phyloP scores from a whole-genome alignment of 2,329 filamentous ascomycete species.

The Nothophaeocryptopus gaeumannii region DNA sequence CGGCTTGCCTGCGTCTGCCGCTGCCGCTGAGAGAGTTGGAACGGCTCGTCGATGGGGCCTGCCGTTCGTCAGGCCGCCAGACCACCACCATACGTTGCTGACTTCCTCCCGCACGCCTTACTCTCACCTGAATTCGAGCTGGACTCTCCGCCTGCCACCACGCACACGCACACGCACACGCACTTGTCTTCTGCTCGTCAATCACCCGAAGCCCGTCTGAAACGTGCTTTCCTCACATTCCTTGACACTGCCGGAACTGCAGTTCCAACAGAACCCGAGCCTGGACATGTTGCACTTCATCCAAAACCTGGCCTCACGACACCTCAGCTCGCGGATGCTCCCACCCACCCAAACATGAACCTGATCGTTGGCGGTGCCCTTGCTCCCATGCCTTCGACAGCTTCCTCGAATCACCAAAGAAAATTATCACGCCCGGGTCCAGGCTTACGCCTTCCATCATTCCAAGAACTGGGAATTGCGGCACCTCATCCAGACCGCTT shows the following conservation, averaged over 20 bases:
- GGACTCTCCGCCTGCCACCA: too few relatives aligned
- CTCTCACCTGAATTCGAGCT: too few relatives aligned
- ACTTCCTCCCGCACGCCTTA: too few relatives aligned
- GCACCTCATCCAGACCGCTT: constrained; percentile 46
- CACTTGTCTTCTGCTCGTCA: neutral
- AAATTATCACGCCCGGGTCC: constrained; percentile 26
- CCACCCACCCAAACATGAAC: constrained; percentile 22
- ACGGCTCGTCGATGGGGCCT: too few relatives aligned
- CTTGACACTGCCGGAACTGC: constrained; percentile 6
- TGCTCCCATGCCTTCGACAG: constrained; percentile 21
- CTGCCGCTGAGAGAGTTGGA: too few relatives aligned
- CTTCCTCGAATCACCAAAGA: constrained; percentile 9
- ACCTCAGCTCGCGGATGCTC: constrained; percentile 19
- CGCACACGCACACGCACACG: too few relatives aligned
- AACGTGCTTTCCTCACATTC: constrained; percentile 9
- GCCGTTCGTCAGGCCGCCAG: too few relatives aligned
- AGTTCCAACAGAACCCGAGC: constrained; percentile 17
- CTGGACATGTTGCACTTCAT: too few relatives aligned
- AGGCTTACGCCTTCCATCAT: constrained; percentile 52
- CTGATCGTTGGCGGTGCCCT: constrained; percentile 30
- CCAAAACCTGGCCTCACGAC: constrained; percentile 16
- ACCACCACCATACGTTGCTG: too few relatives aligned
- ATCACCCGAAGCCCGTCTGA: constrained; percentile 6
- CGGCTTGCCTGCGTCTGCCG: too few relatives aligned
- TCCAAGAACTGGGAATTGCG: constrained; percentile 52